Evolutionary conservation across 2,329 filamentous ascomycete species (phyloP).

Genomic region (Dryadomyces quercivorus): DNA sequence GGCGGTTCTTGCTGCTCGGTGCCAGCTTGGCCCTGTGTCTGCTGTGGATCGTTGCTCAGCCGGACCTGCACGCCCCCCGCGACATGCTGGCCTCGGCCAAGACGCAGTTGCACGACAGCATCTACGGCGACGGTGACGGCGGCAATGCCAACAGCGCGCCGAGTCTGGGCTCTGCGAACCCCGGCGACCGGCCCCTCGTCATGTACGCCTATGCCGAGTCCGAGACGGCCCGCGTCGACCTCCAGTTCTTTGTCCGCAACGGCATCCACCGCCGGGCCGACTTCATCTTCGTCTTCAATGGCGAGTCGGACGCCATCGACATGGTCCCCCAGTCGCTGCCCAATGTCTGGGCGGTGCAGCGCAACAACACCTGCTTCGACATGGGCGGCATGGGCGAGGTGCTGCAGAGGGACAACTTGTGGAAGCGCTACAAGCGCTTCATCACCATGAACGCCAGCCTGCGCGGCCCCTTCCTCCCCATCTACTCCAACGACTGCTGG

Average conservation of each 20-base stretch:
- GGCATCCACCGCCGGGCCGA: slow-evolving; percentile 24
- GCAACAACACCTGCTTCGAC: slow-evolving; percentile 23
- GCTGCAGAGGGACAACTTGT: slow-evolving; percentile 18
- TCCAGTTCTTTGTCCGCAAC: slow-evolving; percentile 23
- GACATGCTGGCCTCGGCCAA: neutral
- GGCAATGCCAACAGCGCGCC: neutral
- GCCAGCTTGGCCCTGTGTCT: neutral
- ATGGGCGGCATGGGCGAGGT: slow-evolving; percentile 23
- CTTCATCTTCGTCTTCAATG: slow-evolving; percentile 28
- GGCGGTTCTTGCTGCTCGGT: neutral
- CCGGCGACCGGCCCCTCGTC: slow-evolving; percentile 15
- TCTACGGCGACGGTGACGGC: neutral
- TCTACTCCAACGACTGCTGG: slow-evolving; percentile 24
- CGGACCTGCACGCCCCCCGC: neutral
- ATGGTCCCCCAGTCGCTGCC: slow-evolving; percentile 15
- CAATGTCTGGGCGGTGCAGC: slow-evolving; percentile 21
- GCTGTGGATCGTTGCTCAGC: neutral
- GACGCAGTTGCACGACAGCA: neutral
- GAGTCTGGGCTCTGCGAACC: neutral
- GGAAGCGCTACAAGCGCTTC: slow-evolving; percentile 23
- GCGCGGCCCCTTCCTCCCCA: slow-evolving; percentile 24
- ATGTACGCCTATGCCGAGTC: slow-evolving; percentile 25
- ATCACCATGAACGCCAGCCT: slow-evolving; percentile 23
- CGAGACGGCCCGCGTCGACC: slow-evolving; percentile 18
- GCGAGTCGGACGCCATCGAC: slow-evolving; percentile 15